Evolutionary conservation across 495 filamentous ascomycete genomes (phyloP).

Genomic region (Letharia columbiana): DNA sequence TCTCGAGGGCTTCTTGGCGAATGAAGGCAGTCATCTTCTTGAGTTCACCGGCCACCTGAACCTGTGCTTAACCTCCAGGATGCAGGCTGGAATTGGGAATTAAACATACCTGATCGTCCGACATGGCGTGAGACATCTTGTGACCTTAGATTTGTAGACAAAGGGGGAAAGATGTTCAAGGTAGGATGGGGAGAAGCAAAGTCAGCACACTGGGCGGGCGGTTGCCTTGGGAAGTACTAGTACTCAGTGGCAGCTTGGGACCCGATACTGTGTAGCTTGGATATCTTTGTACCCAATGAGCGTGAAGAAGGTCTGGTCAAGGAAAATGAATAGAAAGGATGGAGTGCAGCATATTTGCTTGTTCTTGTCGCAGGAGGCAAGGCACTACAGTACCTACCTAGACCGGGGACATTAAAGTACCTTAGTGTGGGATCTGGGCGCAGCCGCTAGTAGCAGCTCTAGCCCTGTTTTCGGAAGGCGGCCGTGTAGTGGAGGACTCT

Average conservation of each 20-base stretch:
- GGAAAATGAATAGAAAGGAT: background rate
- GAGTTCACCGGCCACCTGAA: slow-evolving; percentile 84
- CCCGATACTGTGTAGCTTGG: background rate
- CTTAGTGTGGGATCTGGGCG: too few species aligned
- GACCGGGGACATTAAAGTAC: background rate
- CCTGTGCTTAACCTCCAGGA: slow-evolving; percentile 9
- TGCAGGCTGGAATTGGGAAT: too few species aligned
- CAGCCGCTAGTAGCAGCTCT: too few species aligned
- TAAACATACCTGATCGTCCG: slow-evolving; percentile 80
- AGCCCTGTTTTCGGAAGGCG: too few species aligned
- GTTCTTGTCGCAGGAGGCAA: background rate
- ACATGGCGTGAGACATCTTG: slow-evolving; percentile 92
- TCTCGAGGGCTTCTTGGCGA: slow-evolving; percentile 93
- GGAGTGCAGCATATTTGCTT: slow-evolving; percentile 1
- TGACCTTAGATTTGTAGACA: slow-evolving; percentile 3
- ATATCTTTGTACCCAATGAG: background rate
- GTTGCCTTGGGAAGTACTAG: background rate
- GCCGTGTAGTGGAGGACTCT: too few species aligned
- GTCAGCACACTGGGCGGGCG: background rate
- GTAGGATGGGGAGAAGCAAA: background rate
- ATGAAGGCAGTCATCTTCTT: slow-evolving; percentile 99
- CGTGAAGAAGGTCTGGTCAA: background rate
- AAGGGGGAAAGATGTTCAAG: slow-evolving; percentile 14
- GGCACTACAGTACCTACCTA: too few species aligned
- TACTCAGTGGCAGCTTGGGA: background rate